phyloP scores from a whole-genome alignment of 345 rosid genomes.

The Camelina neglecta region DNA sequence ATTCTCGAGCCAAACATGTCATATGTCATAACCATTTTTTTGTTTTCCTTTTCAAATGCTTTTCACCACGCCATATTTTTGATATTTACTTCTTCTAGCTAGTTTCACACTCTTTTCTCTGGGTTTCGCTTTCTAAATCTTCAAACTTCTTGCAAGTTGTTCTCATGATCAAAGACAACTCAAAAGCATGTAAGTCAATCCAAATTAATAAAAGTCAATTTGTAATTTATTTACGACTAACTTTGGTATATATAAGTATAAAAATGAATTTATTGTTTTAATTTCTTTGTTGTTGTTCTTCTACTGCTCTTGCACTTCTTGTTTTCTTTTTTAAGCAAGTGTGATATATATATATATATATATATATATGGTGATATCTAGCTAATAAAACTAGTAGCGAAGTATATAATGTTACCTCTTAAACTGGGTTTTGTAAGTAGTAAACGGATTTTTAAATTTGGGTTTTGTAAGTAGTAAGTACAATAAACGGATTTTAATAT shows the following conservation, averaged over 20 bases:
- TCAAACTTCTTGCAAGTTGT: constrained; percentile 19
- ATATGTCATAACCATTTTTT: neutral
- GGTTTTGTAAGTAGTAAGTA: neutral
- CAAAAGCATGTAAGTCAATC: constrained; percentile 29
- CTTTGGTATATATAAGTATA: neutral
- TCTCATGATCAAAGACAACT: constrained; percentile 12
- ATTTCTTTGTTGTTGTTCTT: neutral
- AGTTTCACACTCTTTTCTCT: constrained; percentile 15
- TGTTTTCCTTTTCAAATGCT: neutral
- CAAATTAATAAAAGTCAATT: neutral
- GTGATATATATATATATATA: no score
- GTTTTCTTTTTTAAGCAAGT: neutral
- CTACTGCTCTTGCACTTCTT: neutral
- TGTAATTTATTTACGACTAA: neutral
- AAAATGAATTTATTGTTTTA: no score
- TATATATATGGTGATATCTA: neutral
- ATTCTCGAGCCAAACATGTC: constrained; percentile 26
- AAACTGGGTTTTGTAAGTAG: neutral
- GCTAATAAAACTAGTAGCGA: neutral
- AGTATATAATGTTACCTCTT: neutral
- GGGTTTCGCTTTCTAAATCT: constrained; percentile 6
- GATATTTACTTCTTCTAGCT: neutral
- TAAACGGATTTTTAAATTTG: neutral
- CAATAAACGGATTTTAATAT: neutral
- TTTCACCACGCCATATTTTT: no score